Evolutionary conservation across 805 yeast species (phyloP), one percentile per base, ranked within the genome.

Genomic region (Saturnispora ahearnii): DNA sequence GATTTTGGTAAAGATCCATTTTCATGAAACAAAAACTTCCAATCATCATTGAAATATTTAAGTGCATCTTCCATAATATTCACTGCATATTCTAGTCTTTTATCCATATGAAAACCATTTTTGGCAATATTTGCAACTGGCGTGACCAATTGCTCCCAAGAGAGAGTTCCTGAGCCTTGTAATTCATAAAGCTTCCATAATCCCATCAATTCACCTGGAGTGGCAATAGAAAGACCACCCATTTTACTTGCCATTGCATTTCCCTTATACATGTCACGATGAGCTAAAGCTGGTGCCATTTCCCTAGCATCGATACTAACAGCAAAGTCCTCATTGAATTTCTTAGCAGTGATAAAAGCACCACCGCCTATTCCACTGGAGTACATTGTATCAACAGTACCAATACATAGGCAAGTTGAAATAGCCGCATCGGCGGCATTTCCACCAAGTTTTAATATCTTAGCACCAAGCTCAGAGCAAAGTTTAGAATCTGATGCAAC

Each of bases 331-430:
- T 73, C 68, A 28, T 63, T 65, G 41, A 62, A 62, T 33, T 55
- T 55, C 36, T 63, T 59, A 4, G 79, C 73, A 1, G 81, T 75
- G 41, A 85, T 83, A 58, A 78, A 88, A 0, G 85, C 87, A 9
- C 99, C 98, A 4, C 98, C 98, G 2, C 98, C 98, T 7, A 97
- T 96, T 41, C 91, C 82, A 0, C 97, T 96, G 1, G 95, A 82
- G 51, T 83, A 82, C 68, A 84, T 87, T 54, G 88, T 81, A 61
- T 87, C 86, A 22, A 87, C 67, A 48, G 86, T 74, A 2, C 98
- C 98, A 31, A 91, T 79, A 61, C 99, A 91, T 29, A 91, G 71
- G 0, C 95, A 87, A 11, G 87, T 85, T 0, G 96, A 84, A 2
- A 91, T 83, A 0, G 96, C 87, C 0, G 96, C 96, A 63, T 91